A percentile compares a stretch with the other conserved stretches of the same genome.
These are phyloP conservation scores for Dendrobium huoshanense DNA, from an alignment of 106 monocot genomes.

Conservation along the genomic window DNA sequence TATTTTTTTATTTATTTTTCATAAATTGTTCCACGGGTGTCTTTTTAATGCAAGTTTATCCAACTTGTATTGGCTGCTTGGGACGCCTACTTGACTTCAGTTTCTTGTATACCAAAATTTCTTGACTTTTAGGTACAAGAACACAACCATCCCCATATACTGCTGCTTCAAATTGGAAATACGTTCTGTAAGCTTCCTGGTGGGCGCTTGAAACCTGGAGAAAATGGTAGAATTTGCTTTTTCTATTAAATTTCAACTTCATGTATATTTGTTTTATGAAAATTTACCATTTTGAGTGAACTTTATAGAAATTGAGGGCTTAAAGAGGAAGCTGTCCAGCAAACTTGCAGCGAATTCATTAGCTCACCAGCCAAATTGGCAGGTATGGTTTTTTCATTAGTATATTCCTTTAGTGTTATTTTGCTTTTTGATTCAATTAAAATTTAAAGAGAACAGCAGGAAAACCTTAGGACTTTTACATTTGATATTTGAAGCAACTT, in stretches of 20 bases:
- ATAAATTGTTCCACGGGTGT: neutral
- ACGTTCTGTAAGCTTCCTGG: constrained; percentile 97
- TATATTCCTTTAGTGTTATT: neutral
- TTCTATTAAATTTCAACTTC: neutral
- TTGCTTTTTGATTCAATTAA: neutral
- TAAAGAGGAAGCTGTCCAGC: constrained; percentile 80
- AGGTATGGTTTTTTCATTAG: constrained; percentile 31
- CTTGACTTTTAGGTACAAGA: constrained; percentile 69
- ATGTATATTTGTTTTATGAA: neutral
- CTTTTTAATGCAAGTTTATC: neutral
- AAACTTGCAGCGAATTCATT: constrained; percentile 80
- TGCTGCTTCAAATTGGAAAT: constrained; percentile 90
- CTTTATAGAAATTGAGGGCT: constrained; percentile 73
- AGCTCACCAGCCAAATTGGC: constrained; percentile 79
- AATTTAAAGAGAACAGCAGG: neutral
- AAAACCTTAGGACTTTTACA: neutral
- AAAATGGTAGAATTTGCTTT: constrained; percentile 54
- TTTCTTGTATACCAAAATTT: neutral
- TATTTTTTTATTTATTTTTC: neutral
- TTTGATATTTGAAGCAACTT: neutral
- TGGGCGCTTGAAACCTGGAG: constrained; percentile 91
- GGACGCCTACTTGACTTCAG: neutral
- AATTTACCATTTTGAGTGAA: neutral
- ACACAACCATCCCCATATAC: constrained; percentile 93
- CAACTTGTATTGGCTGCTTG: neutral